Evolutionary conservation across 352 stramenopile species (phyloP).

Genomic region (Phytophthora meadii): DNA sequence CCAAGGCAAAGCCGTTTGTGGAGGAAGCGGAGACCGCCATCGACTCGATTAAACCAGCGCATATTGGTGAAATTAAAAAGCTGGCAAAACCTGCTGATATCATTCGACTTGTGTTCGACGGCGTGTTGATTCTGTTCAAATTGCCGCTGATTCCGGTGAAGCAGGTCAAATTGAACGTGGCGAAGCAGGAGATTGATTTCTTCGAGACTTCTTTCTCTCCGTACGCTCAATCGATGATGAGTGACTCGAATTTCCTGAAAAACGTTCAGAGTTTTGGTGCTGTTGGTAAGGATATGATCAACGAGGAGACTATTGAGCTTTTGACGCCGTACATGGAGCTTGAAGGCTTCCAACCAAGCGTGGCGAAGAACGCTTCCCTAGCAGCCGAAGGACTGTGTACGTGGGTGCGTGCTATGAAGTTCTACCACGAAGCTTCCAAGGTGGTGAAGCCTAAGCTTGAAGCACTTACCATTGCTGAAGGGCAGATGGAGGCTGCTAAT

Average conservation of each 20-base stretch:
- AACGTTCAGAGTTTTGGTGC: conserved; percentile 96
- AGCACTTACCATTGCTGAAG: conserved; percentile 95
- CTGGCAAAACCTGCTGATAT: conserved; percentile 98
- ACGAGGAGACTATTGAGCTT: conserved; percentile 99
- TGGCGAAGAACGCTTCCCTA: conserved; percentile 97
- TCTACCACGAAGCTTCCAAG: conserved; percentile 98
- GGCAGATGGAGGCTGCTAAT: conserved; percentile 97
- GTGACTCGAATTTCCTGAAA: conserved; percentile 96
- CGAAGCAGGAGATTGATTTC: conserved; percentile 97
- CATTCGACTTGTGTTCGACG: conserved; percentile 98
- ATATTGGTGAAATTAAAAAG: conserved; percentile 99
- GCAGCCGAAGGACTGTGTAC: conserved; percentile 97
- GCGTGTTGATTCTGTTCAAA: conserved; percentile 97
- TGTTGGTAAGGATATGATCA: conserved; percentile 98
- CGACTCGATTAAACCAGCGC: conserved; percentile 96
- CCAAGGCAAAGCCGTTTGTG: conserved; percentile 98
- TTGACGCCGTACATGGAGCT: conserved; percentile 97
- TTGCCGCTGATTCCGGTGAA: conserved; percentile 92
- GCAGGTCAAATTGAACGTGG: conserved; percentile 94
- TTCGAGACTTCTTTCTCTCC: conserved; percentile 97
- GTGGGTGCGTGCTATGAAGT: conserved; percentile 98
- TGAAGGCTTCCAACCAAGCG: conserved; percentile 94
- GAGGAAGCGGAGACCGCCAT: conserved; percentile 98
- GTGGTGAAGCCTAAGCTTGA: conserved; percentile 99
- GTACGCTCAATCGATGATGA: conserved; percentile 96